phyloP scores from a whole-genome alignment of 140 eudicot species.

The Cichorium intybus region DNA sequence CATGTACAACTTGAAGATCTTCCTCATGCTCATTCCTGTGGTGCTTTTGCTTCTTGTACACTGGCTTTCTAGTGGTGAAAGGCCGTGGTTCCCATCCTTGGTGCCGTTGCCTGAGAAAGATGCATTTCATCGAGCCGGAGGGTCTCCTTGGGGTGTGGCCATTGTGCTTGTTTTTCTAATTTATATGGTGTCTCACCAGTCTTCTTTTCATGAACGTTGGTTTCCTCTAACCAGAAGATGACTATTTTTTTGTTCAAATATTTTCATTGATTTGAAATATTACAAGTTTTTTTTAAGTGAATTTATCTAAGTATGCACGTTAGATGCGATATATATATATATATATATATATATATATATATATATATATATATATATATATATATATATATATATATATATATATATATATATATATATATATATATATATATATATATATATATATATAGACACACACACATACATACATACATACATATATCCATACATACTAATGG shows the following conservation, averaged over 20 bases:
- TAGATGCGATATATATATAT: no score
- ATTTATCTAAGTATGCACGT: no score
- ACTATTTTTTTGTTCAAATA: neutral
- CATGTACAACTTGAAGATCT: conserved; percentile 37
- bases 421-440: no score
- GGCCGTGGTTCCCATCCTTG: conserved; percentile 23
- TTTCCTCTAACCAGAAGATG: conserved; percentile 48
- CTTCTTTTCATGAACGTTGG: conserved; percentile 59
- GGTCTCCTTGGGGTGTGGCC: conserved; percentile 73
- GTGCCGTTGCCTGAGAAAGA: conserved; percentile 51
- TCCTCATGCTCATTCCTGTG: conserved; percentile 46
- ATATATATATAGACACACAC: no score
- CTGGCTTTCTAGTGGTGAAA: conserved; percentile 37
- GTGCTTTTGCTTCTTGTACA: conserved; percentile 49
- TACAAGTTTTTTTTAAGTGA: neutral
- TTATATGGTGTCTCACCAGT: conserved; percentile 46
- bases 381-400: no score
- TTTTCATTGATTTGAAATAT: neutral
- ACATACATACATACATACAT: no score
- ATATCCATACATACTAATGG: no score
- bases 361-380: no score
- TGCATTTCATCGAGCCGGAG: conserved; percentile 60
- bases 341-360: no score
- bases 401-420: no score
- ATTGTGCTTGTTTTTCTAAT: conserved; percentile 47